Base-by-base conservation (phyloP, 495 filamentous ascomycete species). In the Friedmanniomyces endolithicus region DNA sequence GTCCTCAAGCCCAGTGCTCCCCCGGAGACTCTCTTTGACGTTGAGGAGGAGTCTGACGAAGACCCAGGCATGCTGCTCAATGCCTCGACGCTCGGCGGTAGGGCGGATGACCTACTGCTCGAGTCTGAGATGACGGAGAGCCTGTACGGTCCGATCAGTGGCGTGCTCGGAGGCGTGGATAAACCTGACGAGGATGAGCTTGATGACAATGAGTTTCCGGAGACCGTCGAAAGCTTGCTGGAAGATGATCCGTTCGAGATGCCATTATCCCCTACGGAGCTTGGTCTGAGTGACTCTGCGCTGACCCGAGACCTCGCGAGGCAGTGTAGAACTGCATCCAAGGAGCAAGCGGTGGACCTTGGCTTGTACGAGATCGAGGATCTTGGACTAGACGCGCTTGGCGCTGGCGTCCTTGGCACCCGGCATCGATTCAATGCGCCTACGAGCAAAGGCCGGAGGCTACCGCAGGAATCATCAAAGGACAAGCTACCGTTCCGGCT, bases 191-290 rank as follows among this genome's bases (percentile, higher is more conserved):
- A 62, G 25, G 55, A 57, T 19, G 31, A 62, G 22, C 51, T 54
- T 19, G 31, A 52, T 17, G 48, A 22, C 24, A 72, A 73, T 25
- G 70, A 71, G 11, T 67, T 75, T 33, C 64, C 68, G 4, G 71
- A 74, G 48, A 78, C 73, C 50, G 71, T 76, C 64, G 75, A 82
- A 35, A 85, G 77, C 53, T 79, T 86, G 59, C 74, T 79, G 44
- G 74, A 83, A 52, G 87, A 95, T 3, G 78, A 94, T 62, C 87
- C 87, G 70, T 95, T 94, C 68, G 81, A 78, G 29, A 72, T 72
- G 45, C 27, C 59, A 16, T 11, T 29, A 12, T 55, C 59, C 2
- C 50, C 51, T 1, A 52, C 33, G 4, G 56, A 62, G 22, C 22
- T 17, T 1, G 14, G 24, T 11, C 29, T 62, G 2, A 33, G 47